These are phyloP conservation scores for Mimosa bimucronata DNA, from an alignment of 306 rosid genomes.

Conservation along the genomic window DNA sequence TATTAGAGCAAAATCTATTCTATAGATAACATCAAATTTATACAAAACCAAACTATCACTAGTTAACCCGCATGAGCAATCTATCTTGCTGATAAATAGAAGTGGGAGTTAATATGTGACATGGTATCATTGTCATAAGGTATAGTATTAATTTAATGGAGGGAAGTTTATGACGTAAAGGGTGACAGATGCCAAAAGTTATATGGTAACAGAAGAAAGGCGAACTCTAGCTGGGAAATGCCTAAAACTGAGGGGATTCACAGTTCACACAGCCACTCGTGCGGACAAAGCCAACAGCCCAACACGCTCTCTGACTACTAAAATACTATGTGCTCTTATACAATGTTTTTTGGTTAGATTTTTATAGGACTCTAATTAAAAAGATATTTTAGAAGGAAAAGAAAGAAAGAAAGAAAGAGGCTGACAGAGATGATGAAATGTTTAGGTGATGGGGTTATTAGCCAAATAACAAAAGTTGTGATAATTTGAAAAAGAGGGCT, in stretches of 20 bases:
- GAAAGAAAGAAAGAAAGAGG: neutral
- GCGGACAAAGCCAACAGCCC: constrained; percentile 3
- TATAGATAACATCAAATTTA: neutral
- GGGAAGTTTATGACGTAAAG: neutral
- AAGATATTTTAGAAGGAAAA: neutral
- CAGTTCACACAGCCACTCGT: neutral
- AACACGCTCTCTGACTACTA: neutral
- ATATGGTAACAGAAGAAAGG: neutral
- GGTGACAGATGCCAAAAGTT: neutral
- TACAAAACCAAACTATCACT: neutral
- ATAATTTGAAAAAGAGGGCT: constrained; percentile 6
- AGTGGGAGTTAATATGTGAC: neutral
- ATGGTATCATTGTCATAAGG: neutral
- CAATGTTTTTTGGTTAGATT: neutral
- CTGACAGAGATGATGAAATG: neutral
- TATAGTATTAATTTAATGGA: neutral
- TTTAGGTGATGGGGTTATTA: neutral
- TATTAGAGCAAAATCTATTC: neutral
- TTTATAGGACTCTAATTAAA: neutral
- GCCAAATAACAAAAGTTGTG: neutral
- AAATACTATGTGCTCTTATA: neutral
- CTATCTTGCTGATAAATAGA: neutral
- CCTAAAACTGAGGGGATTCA: neutral
- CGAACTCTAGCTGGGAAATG: neutral
- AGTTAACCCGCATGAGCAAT: neutral